These are phyloP conservation scores for Hypoxylon sp. DNA, from an alignment of 2,329 filamentous ascomycete genomes.

Conservation along the genomic window DNA sequence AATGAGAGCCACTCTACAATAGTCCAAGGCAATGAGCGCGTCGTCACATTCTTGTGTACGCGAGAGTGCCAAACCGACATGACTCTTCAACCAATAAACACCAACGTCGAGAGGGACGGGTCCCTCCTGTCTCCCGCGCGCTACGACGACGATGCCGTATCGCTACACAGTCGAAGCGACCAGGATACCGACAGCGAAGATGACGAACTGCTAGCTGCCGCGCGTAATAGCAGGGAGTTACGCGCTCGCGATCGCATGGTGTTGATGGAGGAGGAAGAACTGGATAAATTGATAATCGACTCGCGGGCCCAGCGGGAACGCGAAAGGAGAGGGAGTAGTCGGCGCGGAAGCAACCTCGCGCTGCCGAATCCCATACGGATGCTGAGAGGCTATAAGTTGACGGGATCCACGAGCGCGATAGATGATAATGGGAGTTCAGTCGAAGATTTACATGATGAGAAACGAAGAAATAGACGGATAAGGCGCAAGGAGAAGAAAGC, in stretches of 20 bases:
- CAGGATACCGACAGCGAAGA: slow-evolving; percentile 84
- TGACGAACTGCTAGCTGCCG: slow-evolving; percentile 75
- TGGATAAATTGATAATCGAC: slow-evolving; percentile 71
- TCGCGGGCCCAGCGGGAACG: slow-evolving; percentile 63
- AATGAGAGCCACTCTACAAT: slow-evolving; percentile 12
- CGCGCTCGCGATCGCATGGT: slow-evolving; percentile 78
- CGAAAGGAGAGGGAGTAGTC: slow-evolving; percentile 63
- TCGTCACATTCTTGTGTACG: slow-evolving; percentile 11
- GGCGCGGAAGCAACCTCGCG: slow-evolving; percentile 62
- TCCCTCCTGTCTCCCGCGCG: slow-evolving; percentile 73
- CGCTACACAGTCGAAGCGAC: slow-evolving; percentile 76
- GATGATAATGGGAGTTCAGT: slow-evolving; percentile 62
- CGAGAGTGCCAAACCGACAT: slow-evolving; percentile 43
- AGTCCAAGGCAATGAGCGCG: slow-evolving; percentile 30
- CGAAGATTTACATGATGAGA: slow-evolving; percentile 66
- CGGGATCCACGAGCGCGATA: slow-evolving; percentile 57
- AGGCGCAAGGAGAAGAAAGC: slow-evolving; percentile 69
- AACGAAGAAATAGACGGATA: slow-evolving; percentile 64
- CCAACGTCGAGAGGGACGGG: slow-evolving; percentile 50
- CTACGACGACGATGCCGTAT: slow-evolving; percentile 79
- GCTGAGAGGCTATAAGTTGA: slow-evolving; percentile 58
- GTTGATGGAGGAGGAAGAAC: slow-evolving; percentile 81
- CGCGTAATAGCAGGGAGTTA: slow-evolving; percentile 78
- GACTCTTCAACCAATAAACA: slow-evolving; percentile 52
- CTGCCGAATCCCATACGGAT: slow-evolving; percentile 65